Evolutionary conservation across 2,329 filamentous ascomycete genomes (phyloP), one percentile per base, ranked within the genome.

Genomic region (Ophiostoma montium): DNA sequence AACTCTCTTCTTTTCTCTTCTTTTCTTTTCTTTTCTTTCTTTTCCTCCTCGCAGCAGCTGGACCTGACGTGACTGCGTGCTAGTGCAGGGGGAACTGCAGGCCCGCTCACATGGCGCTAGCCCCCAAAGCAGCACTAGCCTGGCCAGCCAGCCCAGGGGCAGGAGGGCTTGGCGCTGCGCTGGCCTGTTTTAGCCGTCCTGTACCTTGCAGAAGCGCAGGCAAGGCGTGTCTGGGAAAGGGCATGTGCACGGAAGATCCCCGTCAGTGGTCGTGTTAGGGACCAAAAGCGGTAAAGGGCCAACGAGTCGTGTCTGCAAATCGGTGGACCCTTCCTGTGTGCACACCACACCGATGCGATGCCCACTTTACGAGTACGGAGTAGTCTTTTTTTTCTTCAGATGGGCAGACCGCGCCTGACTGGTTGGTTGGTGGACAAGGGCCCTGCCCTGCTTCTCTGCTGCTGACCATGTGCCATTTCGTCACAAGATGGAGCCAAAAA

Each of bases 161-260:
- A 8, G 32, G 39, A 47, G 35, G 35, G 48, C 48, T 35, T 48
- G 48, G 39, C 32, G 27, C 33, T 50, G 38, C 30, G 42, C 45
- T 52, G 47, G 50, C 45, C 36, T 48, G 47, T 46, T 52, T 49
- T 47, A 51, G 45, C 48, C 46, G 49, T 48, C n/a, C 44, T 50
- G 52, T 52, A 54, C 50, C 52, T 52, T 54, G 48, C 48, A 52
- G 50, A 48, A 50, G 43, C 39, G 27, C 41, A 31, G 11, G 21
- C 45, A 41, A 41, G 10, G 32, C 32, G 41, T 33, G 38, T 30
- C 16, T 32, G n/a, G 18, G 35, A 32, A 32, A 3, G n/a, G 30
- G 19, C 16, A 12, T 19, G 41, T 39, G 30, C 12, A 27, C 11
- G 15, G 18, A 46, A 13, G 23, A 36, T 27, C 35, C 16, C 23